These are phyloP conservation scores for Chalciporus chontae DNA, from an alignment of 768 basidiomycete genomes.

Conservation along the genomic window DNA sequence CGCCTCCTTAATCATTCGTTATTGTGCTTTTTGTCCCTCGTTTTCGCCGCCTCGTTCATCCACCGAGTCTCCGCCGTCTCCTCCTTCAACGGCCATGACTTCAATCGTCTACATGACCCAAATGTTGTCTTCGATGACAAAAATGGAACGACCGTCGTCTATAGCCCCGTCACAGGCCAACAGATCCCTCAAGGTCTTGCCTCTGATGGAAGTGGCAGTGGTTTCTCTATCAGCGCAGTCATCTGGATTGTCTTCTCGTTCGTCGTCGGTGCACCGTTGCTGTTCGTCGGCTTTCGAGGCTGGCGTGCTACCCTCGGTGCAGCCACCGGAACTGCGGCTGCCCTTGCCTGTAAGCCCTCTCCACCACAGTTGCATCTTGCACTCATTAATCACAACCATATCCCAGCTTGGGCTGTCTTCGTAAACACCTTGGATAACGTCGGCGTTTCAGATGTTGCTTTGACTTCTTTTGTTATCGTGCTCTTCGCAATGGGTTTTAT, in stretches of 20 bases:
- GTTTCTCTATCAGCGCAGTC: constrained; percentile 45
- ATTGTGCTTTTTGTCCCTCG: constrained; percentile 11
- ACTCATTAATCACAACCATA: neutral
- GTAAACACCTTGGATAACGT: constrained; percentile 49
- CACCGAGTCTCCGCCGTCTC: constrained; percentile 8
- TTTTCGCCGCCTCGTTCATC: constrained; percentile 10
- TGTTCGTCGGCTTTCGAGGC: constrained; percentile 53
- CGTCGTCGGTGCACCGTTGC: constrained; percentile 49
- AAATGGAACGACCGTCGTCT: constrained; percentile 40
- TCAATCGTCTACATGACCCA: constrained; percentile 27
- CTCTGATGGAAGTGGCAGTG: constrained; percentile 56
- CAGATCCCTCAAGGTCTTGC: constrained; percentile 51
- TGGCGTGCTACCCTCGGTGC: constrained; percentile 55
- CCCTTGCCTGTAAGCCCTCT: constrained; percentile 40
- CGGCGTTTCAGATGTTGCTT: constrained; percentile 49
- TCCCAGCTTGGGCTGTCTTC: constrained; percentile 59
- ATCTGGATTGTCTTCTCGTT: constrained; percentile 58
- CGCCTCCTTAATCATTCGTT: constrained; percentile 17
- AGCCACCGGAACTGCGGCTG: constrained; percentile 48
- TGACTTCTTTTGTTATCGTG: constrained; percentile 46
- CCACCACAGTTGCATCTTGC: neutral
- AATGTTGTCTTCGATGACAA: constrained; percentile 24
- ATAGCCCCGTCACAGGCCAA: constrained; percentile 42
- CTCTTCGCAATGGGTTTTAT: constrained; percentile 50
- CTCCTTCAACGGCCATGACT: constrained; percentile 8